phyloP scores from a whole-genome alignment of 495 filamentous ascomycete species.

The Lepidopterella palustris region DNA sequence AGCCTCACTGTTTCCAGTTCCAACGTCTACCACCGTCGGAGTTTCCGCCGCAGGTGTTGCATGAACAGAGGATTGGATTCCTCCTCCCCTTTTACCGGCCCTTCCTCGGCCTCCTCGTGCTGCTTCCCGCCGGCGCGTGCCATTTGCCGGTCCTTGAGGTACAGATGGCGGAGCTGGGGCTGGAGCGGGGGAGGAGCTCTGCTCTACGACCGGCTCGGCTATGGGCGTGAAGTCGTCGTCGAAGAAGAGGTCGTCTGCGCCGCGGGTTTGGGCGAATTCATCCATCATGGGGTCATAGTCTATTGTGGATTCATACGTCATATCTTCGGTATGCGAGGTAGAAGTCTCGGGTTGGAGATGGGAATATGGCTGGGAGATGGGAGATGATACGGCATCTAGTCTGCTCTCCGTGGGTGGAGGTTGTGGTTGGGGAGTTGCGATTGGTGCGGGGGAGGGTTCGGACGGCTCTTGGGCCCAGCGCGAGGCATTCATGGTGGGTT shows the following conservation, averaged over 20 bases:
- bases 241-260: slow-evolving; percentile 64
- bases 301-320: slow-evolving; percentile 10
- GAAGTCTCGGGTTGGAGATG: background rate
- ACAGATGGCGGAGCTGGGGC: background rate
- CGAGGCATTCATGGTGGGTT: slow-evolving; percentile 5
- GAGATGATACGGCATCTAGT: background rate
- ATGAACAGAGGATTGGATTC: background rate
- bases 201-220: slow-evolving; percentile 36
- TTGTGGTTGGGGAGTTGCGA: background rate
- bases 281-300: slow-evolving; percentile 21
- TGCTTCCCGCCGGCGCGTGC: slow-evolving; percentile 1
- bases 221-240: slow-evolving; percentile 67
- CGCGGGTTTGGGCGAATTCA: slow-evolving; percentile 60
- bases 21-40: slow-evolving; percentile 8
- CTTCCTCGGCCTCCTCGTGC: slow-evolving; percentile 3
- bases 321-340: background rate
- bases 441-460: background rate
- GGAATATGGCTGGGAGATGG: background rate
- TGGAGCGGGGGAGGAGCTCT: slow-evolving; percentile 10
- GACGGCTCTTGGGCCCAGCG: background rate
- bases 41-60: background rate
- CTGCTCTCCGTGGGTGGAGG: background rate
- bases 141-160: slow-evolving; percentile 8
- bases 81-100: background rate
- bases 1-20: slow-evolving; percentile 7